Conservation (phyloP, 2,329 filamentous ascomycete species). For the Pestalotiopsis sp. region DNA sequence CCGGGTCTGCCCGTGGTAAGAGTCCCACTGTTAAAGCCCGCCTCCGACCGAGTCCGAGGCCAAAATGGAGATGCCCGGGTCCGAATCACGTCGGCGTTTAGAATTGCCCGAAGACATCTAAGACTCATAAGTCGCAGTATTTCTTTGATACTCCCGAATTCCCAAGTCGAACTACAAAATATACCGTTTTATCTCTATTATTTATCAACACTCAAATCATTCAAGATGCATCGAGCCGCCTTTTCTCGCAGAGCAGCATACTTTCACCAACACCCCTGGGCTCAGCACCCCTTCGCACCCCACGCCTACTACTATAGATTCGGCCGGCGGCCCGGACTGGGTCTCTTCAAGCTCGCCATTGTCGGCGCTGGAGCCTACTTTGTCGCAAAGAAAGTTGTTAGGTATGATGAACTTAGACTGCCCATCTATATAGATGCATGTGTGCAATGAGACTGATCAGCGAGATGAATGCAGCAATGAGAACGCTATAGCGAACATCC, state of each 20-base stretch:
- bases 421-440: neutral
- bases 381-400: slow-evolving; percentile 1
- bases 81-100: slow-evolving; percentile 1
- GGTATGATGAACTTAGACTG: neutral
- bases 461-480: neutral
- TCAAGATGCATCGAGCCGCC: neutral
- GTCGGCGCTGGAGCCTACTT: slow-evolving; percentile 8
- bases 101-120: neutral
- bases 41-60: neutral
- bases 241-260: neutral
- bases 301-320: neutral
- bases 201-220: neutral
- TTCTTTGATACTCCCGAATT: too few species aligned
- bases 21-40: neutral
- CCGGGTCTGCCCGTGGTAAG: neutral
- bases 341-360: slow-evolving; percentile 4
- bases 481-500: neutral
- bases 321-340: neutral
- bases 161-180: too few species aligned
- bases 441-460: neutral
- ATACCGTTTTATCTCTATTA: neutral
- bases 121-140: neutral
- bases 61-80: neutral
- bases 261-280: neutral
- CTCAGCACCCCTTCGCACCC: slow-evolving; percentile 3